Evolutionary conservation across 2,329 filamentous ascomycete species (phyloP).

Genomic region (Hysterium pulicare): DNA sequence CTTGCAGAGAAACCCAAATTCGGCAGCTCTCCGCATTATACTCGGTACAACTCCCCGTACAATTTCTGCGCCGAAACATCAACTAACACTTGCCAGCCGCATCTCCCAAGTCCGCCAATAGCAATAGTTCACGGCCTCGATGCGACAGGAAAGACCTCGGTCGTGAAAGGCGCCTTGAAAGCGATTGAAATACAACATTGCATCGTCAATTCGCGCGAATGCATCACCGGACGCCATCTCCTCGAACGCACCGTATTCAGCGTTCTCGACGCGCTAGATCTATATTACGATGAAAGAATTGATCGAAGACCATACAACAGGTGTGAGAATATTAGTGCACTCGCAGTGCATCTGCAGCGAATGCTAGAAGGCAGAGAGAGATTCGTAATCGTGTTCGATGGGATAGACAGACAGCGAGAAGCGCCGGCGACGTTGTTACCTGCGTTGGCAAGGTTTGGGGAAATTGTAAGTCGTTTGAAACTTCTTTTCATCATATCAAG

Average conservation of each 20-base stretch:
- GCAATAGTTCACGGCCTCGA: slow-evolving; percentile 80
- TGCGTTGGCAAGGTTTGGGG: slow-evolving; percentile 75
- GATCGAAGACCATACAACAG: slow-evolving; percentile 52
- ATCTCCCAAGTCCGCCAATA: slow-evolving; percentile 67
- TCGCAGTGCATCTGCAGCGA: slow-evolving; percentile 68
- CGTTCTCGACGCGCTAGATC: slow-evolving; percentile 38
- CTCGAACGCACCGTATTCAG: slow-evolving; percentile 67
- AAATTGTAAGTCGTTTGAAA: slow-evolving; percentile 58
- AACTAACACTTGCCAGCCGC: slow-evolving; percentile 47
- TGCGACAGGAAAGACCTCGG: slow-evolving; percentile 79
- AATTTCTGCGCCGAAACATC: background rate
- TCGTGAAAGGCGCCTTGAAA: slow-evolving; percentile 62
- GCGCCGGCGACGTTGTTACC: slow-evolving; percentile 74
- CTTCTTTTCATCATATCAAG: slow-evolving; percentile 4
- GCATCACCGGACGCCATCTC: slow-evolving; percentile 73
- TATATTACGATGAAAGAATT: slow-evolving; percentile 38
- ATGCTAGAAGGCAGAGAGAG: slow-evolving; percentile 56
- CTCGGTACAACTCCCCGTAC: slow-evolving; percentile 30
- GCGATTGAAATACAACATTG: slow-evolving; percentile 53
- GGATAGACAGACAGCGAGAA: slow-evolving; percentile 80
- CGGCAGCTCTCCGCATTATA: slow-evolving; percentile 45
- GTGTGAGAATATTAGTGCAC: slow-evolving; percentile 76
- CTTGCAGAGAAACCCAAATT: slow-evolving; percentile 48
- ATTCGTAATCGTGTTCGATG: slow-evolving; percentile 84
- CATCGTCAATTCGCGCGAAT: slow-evolving; percentile 68